Percentiles rank a stretch among this genome's conserved stretches.
phyloP scores from a whole-genome alignment of 768 basidiomycete species.

The Tulasnella sp. region DNA sequence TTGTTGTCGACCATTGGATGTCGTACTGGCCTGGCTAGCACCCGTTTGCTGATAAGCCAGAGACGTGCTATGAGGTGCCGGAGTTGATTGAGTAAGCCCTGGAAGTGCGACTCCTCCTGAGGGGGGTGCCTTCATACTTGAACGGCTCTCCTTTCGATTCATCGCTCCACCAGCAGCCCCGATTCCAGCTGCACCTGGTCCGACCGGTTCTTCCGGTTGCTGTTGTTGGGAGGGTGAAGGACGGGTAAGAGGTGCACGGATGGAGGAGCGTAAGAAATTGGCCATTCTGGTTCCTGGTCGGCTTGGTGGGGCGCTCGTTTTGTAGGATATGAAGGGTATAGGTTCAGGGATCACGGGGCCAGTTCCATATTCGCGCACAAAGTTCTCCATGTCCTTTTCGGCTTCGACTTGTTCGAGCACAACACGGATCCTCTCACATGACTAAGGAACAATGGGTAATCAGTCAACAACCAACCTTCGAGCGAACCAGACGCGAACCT shows the following conservation, averaged over 20 bases:
- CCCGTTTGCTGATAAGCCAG: neutral
- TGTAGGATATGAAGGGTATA: constrained; percentile 51
- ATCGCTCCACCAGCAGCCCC: constrained; percentile 39
- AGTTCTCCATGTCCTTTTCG: constrained; percentile 75
- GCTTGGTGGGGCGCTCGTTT: constrained; percentile 50
- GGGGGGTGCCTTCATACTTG: neutral
- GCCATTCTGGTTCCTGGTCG: constrained; percentile 47
- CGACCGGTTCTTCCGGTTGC: constrained; percentile 32
- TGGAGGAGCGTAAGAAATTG: constrained; percentile 36
- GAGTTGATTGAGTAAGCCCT: neutral
- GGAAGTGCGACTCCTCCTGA: neutral
- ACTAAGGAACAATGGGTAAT: constrained; percentile 34
- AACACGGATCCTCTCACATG: constrained; percentile 79
- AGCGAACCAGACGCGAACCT: constrained; percentile 51
- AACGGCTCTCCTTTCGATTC: too few species aligned
- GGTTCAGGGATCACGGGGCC: constrained; percentile 81
- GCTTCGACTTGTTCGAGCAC: constrained; percentile 83
- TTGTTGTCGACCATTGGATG: neutral
- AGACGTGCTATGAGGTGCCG: neutral
- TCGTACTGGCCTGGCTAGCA: neutral
- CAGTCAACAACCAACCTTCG: neutral
- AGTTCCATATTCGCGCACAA: constrained; percentile 81
- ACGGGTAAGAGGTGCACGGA: constrained; percentile 25
- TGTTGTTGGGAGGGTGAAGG: constrained; percentile 26
- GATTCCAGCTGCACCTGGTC: constrained; percentile 52